Conservation (phyloP, 192 early-diverging fungal species). For the Backusella sp. region DNA sequence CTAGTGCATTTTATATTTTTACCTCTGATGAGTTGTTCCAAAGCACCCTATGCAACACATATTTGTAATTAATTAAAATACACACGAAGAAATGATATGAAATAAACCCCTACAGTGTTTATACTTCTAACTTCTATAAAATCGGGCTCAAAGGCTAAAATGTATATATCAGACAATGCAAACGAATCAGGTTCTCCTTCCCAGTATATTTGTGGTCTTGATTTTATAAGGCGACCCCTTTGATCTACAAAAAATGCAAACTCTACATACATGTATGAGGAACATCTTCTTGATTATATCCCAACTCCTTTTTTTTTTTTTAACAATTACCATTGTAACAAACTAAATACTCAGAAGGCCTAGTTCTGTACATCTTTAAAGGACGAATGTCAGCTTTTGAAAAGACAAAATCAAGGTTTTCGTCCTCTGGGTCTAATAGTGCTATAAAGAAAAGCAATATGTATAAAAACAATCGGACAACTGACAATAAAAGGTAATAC, state of each 20-base stretch:
- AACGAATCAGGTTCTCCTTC: conserved; percentile 83
- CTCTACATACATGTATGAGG: conserved; percentile 46
- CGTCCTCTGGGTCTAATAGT: conserved; percentile 83
- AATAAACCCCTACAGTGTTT: conserved; percentile 62
- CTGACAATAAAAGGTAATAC: conserved; percentile 9
- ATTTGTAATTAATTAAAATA: neutral
- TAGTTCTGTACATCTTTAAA: conserved; percentile 78
- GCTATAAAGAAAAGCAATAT: conserved; percentile 3
- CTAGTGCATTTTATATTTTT: conserved; percentile 60
- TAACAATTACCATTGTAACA: conserved; percentile 80
- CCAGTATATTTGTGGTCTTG: conserved; percentile 82
- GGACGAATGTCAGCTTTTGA: conserved; percentile 77
- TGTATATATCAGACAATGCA: conserved; percentile 75
- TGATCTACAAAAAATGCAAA: conserved; percentile 93
- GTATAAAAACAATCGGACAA: neutral
- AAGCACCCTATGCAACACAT: conserved; percentile 38
- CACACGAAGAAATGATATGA: conserved; percentile 43
- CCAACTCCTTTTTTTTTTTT: neutral
- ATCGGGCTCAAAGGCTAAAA: conserved; percentile 86
- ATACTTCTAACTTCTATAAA: conserved; percentile 90
- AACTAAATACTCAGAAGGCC: conserved; percentile 80
- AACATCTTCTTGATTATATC: neutral
- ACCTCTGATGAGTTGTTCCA: conserved; percentile 56
- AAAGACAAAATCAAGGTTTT: conserved; percentile 75
- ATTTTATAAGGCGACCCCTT: conserved; percentile 70